Evolutionary conservation across 1,284 basidiomycete genomes (phyloP).

Genomic region (Phellopilus nigrolimitatus): DNA sequence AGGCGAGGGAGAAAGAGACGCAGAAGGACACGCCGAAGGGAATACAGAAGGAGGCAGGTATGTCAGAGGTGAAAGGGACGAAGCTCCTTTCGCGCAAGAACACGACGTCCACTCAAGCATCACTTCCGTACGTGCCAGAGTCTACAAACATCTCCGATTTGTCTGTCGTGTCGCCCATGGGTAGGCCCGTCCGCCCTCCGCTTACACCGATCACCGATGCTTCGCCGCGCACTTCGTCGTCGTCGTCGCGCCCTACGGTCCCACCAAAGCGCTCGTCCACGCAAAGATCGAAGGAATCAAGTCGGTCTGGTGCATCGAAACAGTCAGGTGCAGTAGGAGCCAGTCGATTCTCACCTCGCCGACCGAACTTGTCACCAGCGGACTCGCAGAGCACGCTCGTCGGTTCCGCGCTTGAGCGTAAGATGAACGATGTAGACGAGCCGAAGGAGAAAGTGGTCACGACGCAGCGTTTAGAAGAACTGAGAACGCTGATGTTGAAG

Average conservation of each 20-base stretch:
- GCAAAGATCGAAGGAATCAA: slow-evolving; percentile 16
- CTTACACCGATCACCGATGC: slow-evolving; percentile 13
- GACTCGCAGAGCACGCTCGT: slow-evolving; percentile 69
- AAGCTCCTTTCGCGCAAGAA: slow-evolving; percentile 31
- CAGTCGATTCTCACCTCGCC: not conserved
- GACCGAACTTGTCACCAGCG: slow-evolving; percentile 43
- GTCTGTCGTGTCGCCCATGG: slow-evolving; percentile 12
- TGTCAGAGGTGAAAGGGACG: slow-evolving; percentile 35
- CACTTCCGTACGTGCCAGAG: not conserved
- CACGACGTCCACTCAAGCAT: slow-evolving; percentile 20
- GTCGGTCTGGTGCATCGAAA: slow-evolving; percentile 4
- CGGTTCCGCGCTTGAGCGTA: slow-evolving; percentile 63
- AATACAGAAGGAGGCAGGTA: slow-evolving; percentile 16
- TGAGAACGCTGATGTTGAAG: slow-evolving; percentile 68
- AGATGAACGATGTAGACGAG: slow-evolving; percentile 57
- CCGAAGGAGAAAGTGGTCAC: slow-evolving; percentile 50
- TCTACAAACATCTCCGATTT: slow-evolving; percentile 11
- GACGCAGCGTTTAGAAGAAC: slow-evolving; percentile 53
- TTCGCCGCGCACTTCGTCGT: slow-evolving; percentile 10
- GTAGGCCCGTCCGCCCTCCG: slow-evolving; percentile 8
- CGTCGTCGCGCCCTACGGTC: slow-evolving; percentile 7
- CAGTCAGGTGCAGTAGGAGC: slow-evolving; percentile 1
- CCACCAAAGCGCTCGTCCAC: slow-evolving; percentile 16
- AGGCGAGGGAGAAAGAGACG: slow-evolving; percentile 50
- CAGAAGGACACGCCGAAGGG: too few species aligned